Percentiles rank a stretch among this genome's conserved stretches.
phyloP scores from a whole-genome alignment of 1,284 basidiomycete genomes.

The Ceratobasidium sp. region DNA sequence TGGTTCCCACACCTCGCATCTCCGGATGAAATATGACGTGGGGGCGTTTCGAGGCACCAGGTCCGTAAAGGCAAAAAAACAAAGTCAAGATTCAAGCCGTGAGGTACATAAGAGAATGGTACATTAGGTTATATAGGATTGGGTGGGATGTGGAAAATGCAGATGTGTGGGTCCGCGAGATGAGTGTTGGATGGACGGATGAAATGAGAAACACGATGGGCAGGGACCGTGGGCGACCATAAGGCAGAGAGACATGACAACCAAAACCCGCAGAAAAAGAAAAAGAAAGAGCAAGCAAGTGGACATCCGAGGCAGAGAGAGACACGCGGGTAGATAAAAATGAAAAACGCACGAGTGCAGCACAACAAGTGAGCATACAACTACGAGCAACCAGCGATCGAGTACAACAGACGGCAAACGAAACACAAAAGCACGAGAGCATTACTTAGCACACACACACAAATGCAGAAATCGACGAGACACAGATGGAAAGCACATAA shows the following conservation, averaged over 20 bases:
- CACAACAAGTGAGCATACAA: constrained; percentile 23
- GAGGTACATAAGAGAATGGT: constrained; percentile 3
- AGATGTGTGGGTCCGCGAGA: constrained; percentile 16
- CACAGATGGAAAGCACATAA: neutral
- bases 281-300: neutral
- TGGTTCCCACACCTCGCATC: neutral
- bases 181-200: constrained; percentile 2
- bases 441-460: neutral
- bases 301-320: neutral
- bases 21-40: constrained; percentile 14
- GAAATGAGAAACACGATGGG: neutral
- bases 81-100: neutral
- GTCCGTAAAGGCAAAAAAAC: neutral
- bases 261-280: constrained; percentile 5
- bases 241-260: constrained; percentile 9
- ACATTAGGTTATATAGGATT: constrained; percentile 8
- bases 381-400: neutral
- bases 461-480: neutral
- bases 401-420: constrained; percentile 1
- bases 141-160: neutral
- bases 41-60: neutral
- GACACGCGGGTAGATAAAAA: neutral
- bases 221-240: constrained; percentile 10
- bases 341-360: constrained; percentile 10
- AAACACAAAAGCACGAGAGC: constrained; percentile 24